Conservation (phyloP, 2,329 filamentous ascomycete genomes). For the Aspergillus hortae region DNA sequence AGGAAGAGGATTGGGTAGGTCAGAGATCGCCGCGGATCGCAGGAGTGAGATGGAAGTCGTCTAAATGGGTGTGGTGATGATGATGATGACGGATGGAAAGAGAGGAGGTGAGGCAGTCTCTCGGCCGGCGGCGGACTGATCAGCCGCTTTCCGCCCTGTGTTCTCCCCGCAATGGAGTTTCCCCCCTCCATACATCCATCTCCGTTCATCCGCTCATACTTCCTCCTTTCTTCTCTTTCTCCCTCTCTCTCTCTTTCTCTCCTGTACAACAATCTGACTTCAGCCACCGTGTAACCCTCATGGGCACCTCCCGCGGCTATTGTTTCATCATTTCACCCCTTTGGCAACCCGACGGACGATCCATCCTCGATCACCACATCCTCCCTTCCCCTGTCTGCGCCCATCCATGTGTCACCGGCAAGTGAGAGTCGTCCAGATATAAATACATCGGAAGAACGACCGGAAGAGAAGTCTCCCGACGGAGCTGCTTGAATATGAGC, state of each 20-base stretch:
- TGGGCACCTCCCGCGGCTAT: conserved; percentile 18
- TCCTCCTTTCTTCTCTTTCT: conserved; percentile 7
- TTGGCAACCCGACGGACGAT: conserved; percentile 15
- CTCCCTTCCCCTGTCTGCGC: conserved; percentile 4
- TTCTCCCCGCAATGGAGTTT: conserved; percentile 12
- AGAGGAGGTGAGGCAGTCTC: conserved; percentile 1
- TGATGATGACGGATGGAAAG: conserved; percentile 1
- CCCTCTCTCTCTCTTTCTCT: background rate
- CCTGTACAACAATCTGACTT: conserved; percentile 1
- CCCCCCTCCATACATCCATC: conserved; percentile 15
- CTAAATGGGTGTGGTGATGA: conserved; percentile 2
- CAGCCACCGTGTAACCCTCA: conserved; percentile 19
- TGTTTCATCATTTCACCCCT: conserved; percentile 19
- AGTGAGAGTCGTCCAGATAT: background rate
- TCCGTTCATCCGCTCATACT: conserved; percentile 13
- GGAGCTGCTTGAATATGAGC: conserved; percentile 23
- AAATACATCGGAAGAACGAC: background rate
- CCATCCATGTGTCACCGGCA: background rate
- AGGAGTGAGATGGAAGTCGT: background rate
- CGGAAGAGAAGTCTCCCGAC: background rate
- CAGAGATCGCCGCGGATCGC: background rate
- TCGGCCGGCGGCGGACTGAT: conserved; percentile 8
- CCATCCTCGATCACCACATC: conserved; percentile 7
- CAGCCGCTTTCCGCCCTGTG: conserved; percentile 11
- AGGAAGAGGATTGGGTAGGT: conserved; percentile 1